These are phyloP conservation scores for Macrocybe gigantea DNA, from an alignment of 768 basidiomycete species.

Conservation along the genomic window DNA sequence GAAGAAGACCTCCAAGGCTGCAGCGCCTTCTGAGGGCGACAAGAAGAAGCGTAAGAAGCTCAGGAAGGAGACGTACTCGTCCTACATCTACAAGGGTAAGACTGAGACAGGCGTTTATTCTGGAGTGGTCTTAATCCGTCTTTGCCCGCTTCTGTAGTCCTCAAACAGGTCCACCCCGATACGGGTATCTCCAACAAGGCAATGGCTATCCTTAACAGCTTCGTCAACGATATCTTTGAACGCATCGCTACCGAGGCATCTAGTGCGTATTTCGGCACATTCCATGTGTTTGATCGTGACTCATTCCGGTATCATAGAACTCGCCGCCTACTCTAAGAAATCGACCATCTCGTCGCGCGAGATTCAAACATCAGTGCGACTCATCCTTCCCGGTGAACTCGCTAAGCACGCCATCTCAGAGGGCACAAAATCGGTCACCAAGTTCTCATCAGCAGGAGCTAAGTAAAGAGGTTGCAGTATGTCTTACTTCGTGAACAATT, in stretches of 20 bases:
- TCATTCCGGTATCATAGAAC: conserved; percentile 3
- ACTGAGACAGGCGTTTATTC: background rate
- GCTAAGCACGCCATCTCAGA: conserved; percentile 94
- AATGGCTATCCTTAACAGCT: conserved; percentile 94
- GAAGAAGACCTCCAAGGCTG: conserved; percentile 72
- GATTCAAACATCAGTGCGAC: conserved; percentile 94
- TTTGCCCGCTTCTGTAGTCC: conserved; percentile 41
- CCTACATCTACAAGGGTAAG: conserved; percentile 88
- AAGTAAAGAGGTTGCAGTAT: conserved; percentile 37
- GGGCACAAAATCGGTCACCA: conserved; percentile 91
- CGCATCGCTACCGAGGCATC: conserved; percentile 91
- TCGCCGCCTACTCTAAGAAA: conserved; percentile 93
- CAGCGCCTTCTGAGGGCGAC: conserved; percentile 59
- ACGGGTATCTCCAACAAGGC: conserved; percentile 99
- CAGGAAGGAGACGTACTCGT: conserved; percentile 90
- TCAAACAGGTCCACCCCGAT: conserved; percentile 97
- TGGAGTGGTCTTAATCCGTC: background rate
- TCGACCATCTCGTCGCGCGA: conserved; percentile 98
- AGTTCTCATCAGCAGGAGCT: conserved; percentile 70
- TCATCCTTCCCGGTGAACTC: conserved; percentile 94
- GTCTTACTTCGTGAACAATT: background rate
- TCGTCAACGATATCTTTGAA: conserved; percentile 94
- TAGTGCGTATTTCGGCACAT: conserved; percentile 41
- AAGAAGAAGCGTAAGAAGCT: conserved; percentile 88
- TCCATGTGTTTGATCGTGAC: background rate